Base-by-base conservation (phyloP, 768 basidiomycete genomes). In the Podaxis mareebaensis region DNA sequence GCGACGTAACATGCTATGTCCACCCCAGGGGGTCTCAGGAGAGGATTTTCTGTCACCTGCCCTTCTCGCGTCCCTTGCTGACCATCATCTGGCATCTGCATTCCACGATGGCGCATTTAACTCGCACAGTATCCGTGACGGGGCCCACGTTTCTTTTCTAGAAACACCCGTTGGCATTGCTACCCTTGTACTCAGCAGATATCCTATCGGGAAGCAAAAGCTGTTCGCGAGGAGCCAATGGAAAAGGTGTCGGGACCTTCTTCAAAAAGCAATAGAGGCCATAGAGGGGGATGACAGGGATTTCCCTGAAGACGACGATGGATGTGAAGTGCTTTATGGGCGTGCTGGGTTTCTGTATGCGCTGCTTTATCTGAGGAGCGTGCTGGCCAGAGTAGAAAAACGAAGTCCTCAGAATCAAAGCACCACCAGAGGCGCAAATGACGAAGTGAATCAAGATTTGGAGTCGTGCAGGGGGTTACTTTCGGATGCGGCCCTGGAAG, bases 271-370 rank as follows among this genome's bases (percentile, higher is more conserved):
- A 10, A 55, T 67, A 30, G 64, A 53, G 3, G 40, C 54, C 11
- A n/a, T 49, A 20, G 60, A 54, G 24, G 24, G 66, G 64, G 60
- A 61, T 30, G 59, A 64, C 11, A 48, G 44, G 17, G 28, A 58
- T 6, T 64, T 65, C 55, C 38, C 20, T 65, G 53, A 48, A 11
- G 73, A 76, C 36, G 82, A 83, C 39, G 83, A 81, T 61, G 81
- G 79, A 15, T 85, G 83, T 65, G 86, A 87, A 66, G 78, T 85
- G 4, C 75, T 87, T 8, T 86, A 86, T 68, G 85, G 85, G 2
- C 83, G 85, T 53, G 84, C 84, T 17, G 85, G 86, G 1, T 72
- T 86, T 40, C 74, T 87, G 0, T 86, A 86, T 64, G 78, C 82
- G 4, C 71, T 86, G 17, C 74, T 85, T 2, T 76, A 75, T 36